A percentile compares a stretch with the other conserved stretches of the same genome.
phyloP scores from a whole-genome alignment of 176 grass and related monocot genomes.

The Poa pratensis region DNA sequence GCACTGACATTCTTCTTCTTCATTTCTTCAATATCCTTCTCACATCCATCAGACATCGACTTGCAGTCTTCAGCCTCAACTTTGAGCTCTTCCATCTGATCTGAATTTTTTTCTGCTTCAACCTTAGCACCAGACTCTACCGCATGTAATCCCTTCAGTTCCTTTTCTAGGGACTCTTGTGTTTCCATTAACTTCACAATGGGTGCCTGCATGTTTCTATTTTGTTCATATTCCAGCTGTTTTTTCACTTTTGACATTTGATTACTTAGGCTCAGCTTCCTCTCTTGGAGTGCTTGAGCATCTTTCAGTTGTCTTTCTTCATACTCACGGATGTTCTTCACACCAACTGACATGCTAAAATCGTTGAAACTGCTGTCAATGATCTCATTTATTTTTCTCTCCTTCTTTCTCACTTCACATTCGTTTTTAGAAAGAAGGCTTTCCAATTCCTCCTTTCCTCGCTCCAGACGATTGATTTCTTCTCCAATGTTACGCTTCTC shows the following conservation, averaged over 20 bases:
- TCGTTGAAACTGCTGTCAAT: constrained; percentile 77
- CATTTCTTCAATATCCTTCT: constrained; percentile 66
- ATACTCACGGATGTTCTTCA: constrained; percentile 90
- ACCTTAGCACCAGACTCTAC: constrained; percentile 72
- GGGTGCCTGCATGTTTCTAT: constrained; percentile 73
- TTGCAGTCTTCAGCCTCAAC: constrained; percentile 89
- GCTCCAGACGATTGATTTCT: constrained; percentile 73
- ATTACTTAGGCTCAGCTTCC: constrained; percentile 75
- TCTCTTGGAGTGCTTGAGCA: constrained; percentile 80
- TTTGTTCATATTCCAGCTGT: constrained; percentile 96
- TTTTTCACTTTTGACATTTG: constrained; percentile 98
- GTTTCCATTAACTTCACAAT: constrained; percentile 67
- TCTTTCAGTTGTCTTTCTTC: constrained; percentile 88
- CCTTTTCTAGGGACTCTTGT: constrained; percentile 69
- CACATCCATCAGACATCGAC: constrained; percentile 83
- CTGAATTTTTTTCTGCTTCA: constrained; percentile 59
- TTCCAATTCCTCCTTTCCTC: constrained; percentile 67
- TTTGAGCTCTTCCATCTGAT: constrained; percentile 79
- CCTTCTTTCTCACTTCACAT: constrained; percentile 67
- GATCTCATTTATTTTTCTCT: constrained; percentile 93
- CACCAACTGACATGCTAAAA: constrained; percentile 87
- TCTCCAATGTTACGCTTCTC: constrained; percentile 72
- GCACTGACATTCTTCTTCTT: constrained; percentile 74
- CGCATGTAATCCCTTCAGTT: constrained; percentile 65
- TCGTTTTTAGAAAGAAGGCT: constrained; percentile 62